phyloP scores from a whole-genome alignment of 2,329 filamentous ascomycete genomes.

The Karstenula rhodostoma region DNA sequence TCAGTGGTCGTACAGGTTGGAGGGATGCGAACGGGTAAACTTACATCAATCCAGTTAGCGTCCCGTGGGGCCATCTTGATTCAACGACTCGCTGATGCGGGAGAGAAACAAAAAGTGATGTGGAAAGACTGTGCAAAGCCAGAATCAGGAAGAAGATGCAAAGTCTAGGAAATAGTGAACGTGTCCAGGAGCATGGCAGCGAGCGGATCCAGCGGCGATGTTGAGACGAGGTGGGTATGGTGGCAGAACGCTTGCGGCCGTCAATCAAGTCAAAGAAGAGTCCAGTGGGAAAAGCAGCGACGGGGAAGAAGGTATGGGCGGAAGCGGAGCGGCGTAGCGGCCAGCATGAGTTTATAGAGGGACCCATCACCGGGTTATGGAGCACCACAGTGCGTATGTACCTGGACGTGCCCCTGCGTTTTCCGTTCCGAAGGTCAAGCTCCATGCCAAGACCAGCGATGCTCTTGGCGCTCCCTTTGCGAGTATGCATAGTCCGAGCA shows the following conservation, averaged over 20 bases:
- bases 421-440: slow-evolving; percentile 1
- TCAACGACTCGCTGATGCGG: background rate
- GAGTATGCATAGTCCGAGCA: background rate
- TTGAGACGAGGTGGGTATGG: background rate
- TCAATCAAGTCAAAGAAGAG: background rate
- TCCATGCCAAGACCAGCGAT: slow-evolving; percentile 6
- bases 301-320: background rate
- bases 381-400: slow-evolving; percentile 1
- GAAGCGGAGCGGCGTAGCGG: background rate
- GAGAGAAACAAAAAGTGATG: too few species aligned
- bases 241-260: background rate
- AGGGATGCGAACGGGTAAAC: slow-evolving; percentile 22
- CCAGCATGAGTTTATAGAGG: slow-evolving; percentile 9
- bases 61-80: slow-evolving; percentile 46
- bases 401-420: slow-evolving; percentile 1
- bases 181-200: slow-evolving; percentile 2
- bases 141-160: background rate
- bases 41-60: slow-evolving; percentile 51
- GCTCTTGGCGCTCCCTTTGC: slow-evolving; percentile 7
- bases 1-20: slow-evolving; percentile 28
- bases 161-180: slow-evolving; percentile 1
- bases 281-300: background rate
- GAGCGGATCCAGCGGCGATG: background rate
- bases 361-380: slow-evolving; percentile 5
- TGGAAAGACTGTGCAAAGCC: background rate